Evolutionary conservation across 176 grass and related monocot species (phyloP).

Genomic region (Oryza meyeriana): DNA sequence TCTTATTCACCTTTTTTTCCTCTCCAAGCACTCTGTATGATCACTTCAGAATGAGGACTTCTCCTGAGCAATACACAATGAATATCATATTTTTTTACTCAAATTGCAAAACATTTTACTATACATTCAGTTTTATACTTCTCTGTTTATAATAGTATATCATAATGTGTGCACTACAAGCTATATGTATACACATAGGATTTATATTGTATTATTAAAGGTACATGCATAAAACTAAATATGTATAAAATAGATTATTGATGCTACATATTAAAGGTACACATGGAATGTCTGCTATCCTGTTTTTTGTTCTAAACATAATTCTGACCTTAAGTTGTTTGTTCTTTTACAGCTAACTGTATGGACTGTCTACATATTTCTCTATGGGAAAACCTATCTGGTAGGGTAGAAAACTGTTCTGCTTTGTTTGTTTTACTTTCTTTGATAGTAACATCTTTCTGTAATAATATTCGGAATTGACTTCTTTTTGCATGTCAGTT

Average conservation of each 20-base stretch:
- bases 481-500: not conserved
- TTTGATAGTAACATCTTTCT: not conserved
- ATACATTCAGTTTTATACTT: not conserved
- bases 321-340: conserved; percentile 24
- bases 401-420: conserved; percentile 43
- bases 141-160: not conserved
- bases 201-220: conserved; percentile 7
- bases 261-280: not conserved
- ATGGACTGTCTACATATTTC: conserved; percentile 88
- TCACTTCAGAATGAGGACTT: not conserved
- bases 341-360: conserved; percentile 78
- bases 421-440: not conserved
- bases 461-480: not conserved
- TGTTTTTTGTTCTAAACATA: not conserved
- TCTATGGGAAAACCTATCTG: conserved; percentile 91
- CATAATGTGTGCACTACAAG: not conserved
- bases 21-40: not conserved
- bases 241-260: not conserved
- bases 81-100: not conserved
- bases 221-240: not conserved
- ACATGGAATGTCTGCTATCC: not conserved
- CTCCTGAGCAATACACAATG: not conserved
- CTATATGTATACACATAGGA: not conserved
- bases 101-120: not conserved
- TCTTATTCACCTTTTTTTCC: not conserved